Base-by-base conservation (phyloP, 257 asterid species). In the Linderniella brevidens region DNA sequence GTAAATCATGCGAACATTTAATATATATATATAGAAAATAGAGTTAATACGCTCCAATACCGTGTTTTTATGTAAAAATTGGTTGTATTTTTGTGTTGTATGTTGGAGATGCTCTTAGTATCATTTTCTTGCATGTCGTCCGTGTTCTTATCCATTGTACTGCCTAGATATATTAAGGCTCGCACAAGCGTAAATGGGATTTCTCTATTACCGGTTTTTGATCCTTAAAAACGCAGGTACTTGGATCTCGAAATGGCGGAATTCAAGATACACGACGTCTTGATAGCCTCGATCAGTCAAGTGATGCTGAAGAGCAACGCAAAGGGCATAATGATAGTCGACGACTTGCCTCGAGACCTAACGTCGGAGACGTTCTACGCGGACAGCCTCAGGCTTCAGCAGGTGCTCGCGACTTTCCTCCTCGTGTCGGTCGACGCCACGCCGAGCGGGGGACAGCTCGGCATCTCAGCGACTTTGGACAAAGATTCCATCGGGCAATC, bases 181-280 rank as follows among this genome's bases (percentile, higher is more conserved):
- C n/a, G n/a, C n/a, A n/a, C n/a, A n/a, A n/a, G n/a, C n/a, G n/a
- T n/a, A n/a, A n/a, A n/a, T n/a, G n/a, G n/a, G n/a, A n/a, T n/a
- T n/a, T n/a, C n/a, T n/a, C n/a, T n/a, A n/a, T n/a, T n/a, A n/a
- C n/a, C n/a, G n/a, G n/a, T n/a, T n/a, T n/a, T n/a, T 25, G 32
- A 25, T 2, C 6, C 4, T 25, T 2, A 25, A 25, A 25, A 25
- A 25, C 6, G 32, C 32, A 87, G 95, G 74, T 88, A 72, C 73
- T 55, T 88, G 87, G 87, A 84, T 62, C 68, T 88, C 58, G 98
- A 88, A 64, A 88, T 88, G 98, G 70, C 69, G 65, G 94, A 84
- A 67, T 88, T 80, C 50, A 80, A 78, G 67, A 67, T 84, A 52
- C 76, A 78, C 6, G 92, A 88, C 40, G 87, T 81, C 25, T 63